Conservation (phyloP, 2,329 filamentous ascomycete species). For the Cryphonectria japonica region DNA sequence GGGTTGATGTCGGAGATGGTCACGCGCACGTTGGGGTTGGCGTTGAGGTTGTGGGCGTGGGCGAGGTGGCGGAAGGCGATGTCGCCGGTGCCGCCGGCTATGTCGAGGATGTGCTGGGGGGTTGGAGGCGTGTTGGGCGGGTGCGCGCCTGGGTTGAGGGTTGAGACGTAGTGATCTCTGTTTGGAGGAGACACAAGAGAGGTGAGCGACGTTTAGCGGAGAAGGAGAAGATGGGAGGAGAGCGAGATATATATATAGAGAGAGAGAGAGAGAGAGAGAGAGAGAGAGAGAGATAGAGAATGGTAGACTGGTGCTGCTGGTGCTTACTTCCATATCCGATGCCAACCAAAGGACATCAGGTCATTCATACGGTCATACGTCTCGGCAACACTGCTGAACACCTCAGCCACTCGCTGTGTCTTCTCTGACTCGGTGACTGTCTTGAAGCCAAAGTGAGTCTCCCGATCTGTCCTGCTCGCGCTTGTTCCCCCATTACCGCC, state of each 20-base stretch:
- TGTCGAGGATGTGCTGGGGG: constrained; percentile 81
- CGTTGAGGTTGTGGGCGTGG: constrained; percentile 81
- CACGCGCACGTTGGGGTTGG: constrained; percentile 54
- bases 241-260: too few species aligned
- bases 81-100: constrained; percentile 95
- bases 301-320: not conserved
- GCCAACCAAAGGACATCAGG: constrained; percentile 96
- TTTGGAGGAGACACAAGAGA: not conserved
- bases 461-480: constrained; percentile 49
- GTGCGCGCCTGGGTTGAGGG: constrained; percentile 77
- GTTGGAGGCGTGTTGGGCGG: constrained; percentile 48
- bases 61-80: constrained; percentile 96
- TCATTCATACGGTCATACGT: constrained; percentile 99
- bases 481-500: not conserved
- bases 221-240: too few species aligned
- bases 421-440: constrained; percentile 83
- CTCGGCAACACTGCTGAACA: constrained; percentile 93
- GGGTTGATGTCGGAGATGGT: constrained; percentile 49
- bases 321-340: constrained; percentile 85
- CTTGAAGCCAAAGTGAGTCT: constrained; percentile 91
- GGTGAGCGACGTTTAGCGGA: constrained; percentile 17
- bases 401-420: constrained; percentile 70
- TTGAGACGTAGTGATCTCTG: constrained; percentile 88
- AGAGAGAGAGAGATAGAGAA: not conserved
- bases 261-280: constrained; percentile 11